Conservation (phyloP, 2,329 filamentous ascomycete species). For the Calonectria naviculata region DNA sequence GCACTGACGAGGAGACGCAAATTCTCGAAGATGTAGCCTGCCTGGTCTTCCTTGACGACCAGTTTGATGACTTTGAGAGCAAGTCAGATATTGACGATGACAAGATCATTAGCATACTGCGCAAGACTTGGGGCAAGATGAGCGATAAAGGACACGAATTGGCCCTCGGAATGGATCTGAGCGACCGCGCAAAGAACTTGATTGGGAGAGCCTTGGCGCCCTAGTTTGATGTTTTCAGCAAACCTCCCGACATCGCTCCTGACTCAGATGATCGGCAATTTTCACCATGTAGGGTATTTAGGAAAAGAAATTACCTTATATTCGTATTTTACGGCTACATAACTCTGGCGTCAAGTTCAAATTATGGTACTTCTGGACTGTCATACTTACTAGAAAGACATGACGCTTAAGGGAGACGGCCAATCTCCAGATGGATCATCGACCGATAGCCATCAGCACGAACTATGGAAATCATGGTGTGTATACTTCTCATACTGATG, state of each 20-base stretch:
- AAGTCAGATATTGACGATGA: constrained; percentile 75
- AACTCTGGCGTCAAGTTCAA: no score
- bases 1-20: constrained; percentile 71
- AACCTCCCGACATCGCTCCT: background rate
- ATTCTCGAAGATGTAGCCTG: constrained; percentile 87
- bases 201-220: constrained; percentile 69
- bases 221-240: constrained; percentile 9
- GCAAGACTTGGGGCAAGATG: constrained; percentile 85
- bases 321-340: no score
- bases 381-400: background rate
- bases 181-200: constrained; percentile 69
- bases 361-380: no score
- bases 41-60: constrained; percentile 87
- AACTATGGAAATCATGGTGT: background rate
- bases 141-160: constrained; percentile 69
- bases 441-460: background rate
- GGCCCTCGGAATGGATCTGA: constrained; percentile 74
- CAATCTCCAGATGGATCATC: no score
- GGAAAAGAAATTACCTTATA: no score
- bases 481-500: background rate
- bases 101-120: constrained; percentile 78
- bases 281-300: no score
- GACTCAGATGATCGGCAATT: background rate
- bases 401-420: background rate
- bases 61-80: constrained; percentile 83